A percentile compares a stretch with the other conserved stretches of the same genome.
Conservation (phyloP, 345 rosid genomes). For the Brassica rapa region DNA sequence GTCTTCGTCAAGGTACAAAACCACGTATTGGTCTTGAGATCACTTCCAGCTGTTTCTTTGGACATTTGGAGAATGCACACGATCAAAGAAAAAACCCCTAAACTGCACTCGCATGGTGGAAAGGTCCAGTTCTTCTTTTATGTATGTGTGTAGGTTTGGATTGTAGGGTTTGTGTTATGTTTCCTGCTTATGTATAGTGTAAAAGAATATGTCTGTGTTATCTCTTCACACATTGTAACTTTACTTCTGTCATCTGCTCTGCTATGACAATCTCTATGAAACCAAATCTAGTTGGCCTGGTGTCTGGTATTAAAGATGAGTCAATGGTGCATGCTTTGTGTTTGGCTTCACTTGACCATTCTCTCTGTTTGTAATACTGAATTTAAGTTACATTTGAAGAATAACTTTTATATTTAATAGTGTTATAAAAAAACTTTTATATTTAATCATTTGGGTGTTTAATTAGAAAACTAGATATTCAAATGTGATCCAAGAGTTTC, state of each 20-base stretch:
- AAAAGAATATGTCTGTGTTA: slow-evolving; percentile 30
- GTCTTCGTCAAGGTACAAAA: slow-evolving; percentile 13
- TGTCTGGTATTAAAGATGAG: slow-evolving; percentile 21
- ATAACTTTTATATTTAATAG: neutral
- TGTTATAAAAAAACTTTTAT: too few species aligned
- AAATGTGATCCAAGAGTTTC: slow-evolving; percentile 16
- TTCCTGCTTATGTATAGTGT: slow-evolving; percentile 25
- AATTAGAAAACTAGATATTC: neutral
- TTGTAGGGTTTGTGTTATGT: slow-evolving; percentile 23
- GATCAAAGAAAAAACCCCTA: slow-evolving; percentile 2
- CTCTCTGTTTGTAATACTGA: slow-evolving; percentile 19
- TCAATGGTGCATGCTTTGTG: slow-evolving; percentile 21
- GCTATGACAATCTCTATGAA: slow-evolving; percentile 28
- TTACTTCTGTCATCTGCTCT: slow-evolving; percentile 13
- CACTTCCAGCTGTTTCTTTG: slow-evolving; percentile 6
- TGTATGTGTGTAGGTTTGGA: neutral
- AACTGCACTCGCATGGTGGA: slow-evolving; percentile 11
- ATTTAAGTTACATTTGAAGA: slow-evolving; percentile 5
- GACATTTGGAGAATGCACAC: slow-evolving; percentile 23
- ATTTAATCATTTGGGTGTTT: neutral
- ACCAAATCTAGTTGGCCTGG: slow-evolving; percentile 11
- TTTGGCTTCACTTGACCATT: slow-evolving; percentile 2
- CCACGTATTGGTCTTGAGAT: slow-evolving; percentile 15
- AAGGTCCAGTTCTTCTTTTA: neutral
- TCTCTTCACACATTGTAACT: slow-evolving; percentile 29